A percentile compares a stretch with the other conserved stretches of the same genome.
These are phyloP conservation scores for Leccinum fuscescens DNA, from an alignment of 1,284 basidiomycete species.

Conservation along the genomic window DNA sequence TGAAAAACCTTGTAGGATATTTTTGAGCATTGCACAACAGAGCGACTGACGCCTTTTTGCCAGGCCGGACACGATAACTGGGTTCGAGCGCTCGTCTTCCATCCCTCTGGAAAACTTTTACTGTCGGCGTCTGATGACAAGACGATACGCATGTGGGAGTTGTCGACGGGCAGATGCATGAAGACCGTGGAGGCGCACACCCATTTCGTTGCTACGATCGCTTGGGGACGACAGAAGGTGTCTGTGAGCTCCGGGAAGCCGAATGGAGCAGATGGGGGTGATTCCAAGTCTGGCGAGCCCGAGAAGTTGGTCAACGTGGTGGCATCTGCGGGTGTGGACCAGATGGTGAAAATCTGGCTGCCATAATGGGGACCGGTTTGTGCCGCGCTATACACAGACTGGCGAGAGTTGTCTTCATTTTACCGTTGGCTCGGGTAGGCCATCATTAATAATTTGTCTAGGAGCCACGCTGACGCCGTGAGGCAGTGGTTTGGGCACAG, in stretches of 20 bases:
- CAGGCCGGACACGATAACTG: conserved; percentile 82
- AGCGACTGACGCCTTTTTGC: conserved; percentile 11
- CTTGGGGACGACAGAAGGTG: conserved; percentile 68
- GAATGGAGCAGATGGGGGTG: conserved; percentile 37
- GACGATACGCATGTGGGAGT: conserved; percentile 87
- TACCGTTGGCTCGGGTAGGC: conserved; percentile 18
- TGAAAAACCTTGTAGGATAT: conserved; percentile 55
- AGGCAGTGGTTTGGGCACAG: conserved; percentile 4
- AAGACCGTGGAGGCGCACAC: conserved; percentile 85
- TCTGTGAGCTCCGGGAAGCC: conserved; percentile 33
- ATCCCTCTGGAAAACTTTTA: conserved; percentile 83
- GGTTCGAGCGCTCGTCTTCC: conserved; percentile 81
- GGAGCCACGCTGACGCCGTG: conserved; percentile 11
- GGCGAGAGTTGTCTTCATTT: conserved; percentile 12
- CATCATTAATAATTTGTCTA: background rate
- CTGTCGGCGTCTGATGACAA: conserved; percentile 90
- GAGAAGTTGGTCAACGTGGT: conserved; percentile 74
- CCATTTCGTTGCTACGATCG: conserved; percentile 81
- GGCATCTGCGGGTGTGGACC: conserved; percentile 80
- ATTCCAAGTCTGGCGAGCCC: conserved; percentile 38
- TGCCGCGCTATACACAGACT: conserved; percentile 3
- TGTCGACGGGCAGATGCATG: conserved; percentile 75
- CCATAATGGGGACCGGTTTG: conserved; percentile 37
- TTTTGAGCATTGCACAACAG: background rate
- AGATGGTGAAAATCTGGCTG: conserved; percentile 64